Conservation (phyloP, 352 stramenopile genomes). For the Achlya hypogyna region DNA sequence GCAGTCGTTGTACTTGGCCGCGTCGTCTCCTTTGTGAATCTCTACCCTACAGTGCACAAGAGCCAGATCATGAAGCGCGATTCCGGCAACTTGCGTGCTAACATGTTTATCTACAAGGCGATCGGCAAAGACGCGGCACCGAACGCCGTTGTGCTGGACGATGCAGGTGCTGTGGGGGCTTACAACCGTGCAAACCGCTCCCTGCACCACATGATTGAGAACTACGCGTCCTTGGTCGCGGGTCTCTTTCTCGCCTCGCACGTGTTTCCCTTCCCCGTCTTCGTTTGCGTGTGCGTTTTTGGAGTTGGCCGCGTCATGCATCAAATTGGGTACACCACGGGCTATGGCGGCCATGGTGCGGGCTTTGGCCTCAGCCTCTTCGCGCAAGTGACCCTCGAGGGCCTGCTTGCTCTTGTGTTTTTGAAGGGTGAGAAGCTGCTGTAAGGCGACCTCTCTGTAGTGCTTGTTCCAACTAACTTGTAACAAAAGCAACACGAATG, state of each 20-base stretch:
- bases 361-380: slow-evolving; percentile 13
- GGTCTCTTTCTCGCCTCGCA: slow-evolving; percentile 4
- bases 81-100: slow-evolving; percentile 20
- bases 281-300: slow-evolving; percentile 15
- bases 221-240: slow-evolving; percentile 10
- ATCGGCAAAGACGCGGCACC: slow-evolving; percentile 8
- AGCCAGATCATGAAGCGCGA: background rate
- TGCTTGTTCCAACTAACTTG: background rate
- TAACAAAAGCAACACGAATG: background rate
- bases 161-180: background rate
- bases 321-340: slow-evolving; percentile 20
- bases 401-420: background rate
- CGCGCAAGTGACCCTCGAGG: slow-evolving; percentile 13
- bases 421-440: slow-evolving; percentile 14
- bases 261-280: slow-evolving; percentile 19
- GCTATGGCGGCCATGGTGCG: slow-evolving; percentile 15
- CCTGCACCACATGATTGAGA: slow-evolving; percentile 21
- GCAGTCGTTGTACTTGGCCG: slow-evolving; percentile 14
- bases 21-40: slow-evolving; percentile 14
- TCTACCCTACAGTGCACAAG: slow-evolving; percentile 4
- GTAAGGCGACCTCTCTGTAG: background rate
- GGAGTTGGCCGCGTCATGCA: slow-evolving; percentile 20
- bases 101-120: slow-evolving; percentile 22
- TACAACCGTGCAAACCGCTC: slow-evolving; percentile 22
- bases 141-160: slow-evolving; percentile 16